A percentile compares a stretch with the other conserved stretches of the same genome.
These are phyloP conservation scores for Chrysosphaeria jannelii DNA, from an alignment of 2,329 filamentous ascomycete genomes.

Conservation along the genomic window DNA sequence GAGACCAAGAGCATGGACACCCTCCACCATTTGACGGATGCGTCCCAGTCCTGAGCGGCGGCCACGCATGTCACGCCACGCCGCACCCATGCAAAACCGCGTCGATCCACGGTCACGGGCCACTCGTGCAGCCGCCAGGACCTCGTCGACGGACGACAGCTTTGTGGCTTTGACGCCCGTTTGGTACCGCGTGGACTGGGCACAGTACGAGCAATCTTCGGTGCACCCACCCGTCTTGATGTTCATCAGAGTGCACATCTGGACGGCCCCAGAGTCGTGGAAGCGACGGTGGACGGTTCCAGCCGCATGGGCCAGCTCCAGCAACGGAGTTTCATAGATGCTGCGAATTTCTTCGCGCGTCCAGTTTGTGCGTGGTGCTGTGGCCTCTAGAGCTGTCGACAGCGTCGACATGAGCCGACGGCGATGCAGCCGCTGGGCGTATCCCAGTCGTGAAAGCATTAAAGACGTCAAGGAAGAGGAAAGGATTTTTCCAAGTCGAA, in stretches of 20 bases:
- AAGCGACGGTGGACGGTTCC: slow-evolving; percentile 42
- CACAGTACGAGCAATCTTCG: slow-evolving; percentile 82
- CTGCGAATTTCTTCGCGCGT: slow-evolving; percentile 2
- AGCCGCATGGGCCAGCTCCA: slow-evolving; percentile 2
- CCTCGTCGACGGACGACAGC: slow-evolving; percentile 49
- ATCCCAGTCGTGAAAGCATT: too few relatives aligned
- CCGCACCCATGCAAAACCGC: slow-evolving; percentile 83
- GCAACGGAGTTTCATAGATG: slow-evolving; percentile 2
- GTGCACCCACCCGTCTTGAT: slow-evolving; percentile 85
- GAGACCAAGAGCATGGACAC: slow-evolving; percentile 57
- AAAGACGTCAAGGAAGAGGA: too few relatives aligned
- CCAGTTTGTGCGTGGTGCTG: slow-evolving; percentile 2
- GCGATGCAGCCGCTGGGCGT: too few relatives aligned
- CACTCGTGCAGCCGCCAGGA: slow-evolving; percentile 45
- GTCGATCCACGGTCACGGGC: slow-evolving; percentile 67
- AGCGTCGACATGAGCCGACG: too few relatives aligned
- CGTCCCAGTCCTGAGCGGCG: slow-evolving; percentile 60
- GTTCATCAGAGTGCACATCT: slow-evolving; percentile 88
- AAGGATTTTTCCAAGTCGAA: too few relatives aligned
- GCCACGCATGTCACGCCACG: slow-evolving; percentile 81
- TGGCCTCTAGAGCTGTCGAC: slow-evolving; percentile 2
- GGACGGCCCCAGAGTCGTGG: slow-evolving; percentile 56
- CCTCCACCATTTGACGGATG: slow-evolving; percentile 61
- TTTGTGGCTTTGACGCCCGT: slow-evolving; percentile 56
- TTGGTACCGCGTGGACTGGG: slow-evolving; percentile 55